These are phyloP conservation scores for Colletotrichum kahawae DNA, from an alignment of 2,329 filamentous ascomycete genomes.

Conservation along the genomic window DNA sequence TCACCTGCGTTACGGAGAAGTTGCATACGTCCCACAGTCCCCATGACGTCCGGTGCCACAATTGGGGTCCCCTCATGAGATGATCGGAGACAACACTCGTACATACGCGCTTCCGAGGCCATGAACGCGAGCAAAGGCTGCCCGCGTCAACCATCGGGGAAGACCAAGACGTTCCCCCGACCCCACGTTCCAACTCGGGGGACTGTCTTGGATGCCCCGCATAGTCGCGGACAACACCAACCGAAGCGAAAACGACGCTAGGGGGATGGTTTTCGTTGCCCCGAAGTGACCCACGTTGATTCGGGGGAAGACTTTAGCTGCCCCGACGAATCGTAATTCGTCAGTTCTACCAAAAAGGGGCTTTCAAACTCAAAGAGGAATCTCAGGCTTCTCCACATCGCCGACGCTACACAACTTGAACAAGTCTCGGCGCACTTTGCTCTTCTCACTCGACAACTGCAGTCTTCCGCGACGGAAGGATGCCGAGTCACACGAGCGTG, in stretches of 20 bases:
- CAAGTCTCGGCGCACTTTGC: neutral
- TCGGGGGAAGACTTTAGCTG: slow-evolving; percentile 26
- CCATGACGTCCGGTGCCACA: neutral
- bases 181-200: neutral
- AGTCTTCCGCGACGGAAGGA: neutral
- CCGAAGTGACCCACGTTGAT: neutral
- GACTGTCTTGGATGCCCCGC: neutral
- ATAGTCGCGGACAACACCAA: neutral
- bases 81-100: neutral
- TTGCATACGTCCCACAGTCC: neutral
- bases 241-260: slow-evolving; percentile 27
- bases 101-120: neutral
- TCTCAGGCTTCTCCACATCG: neutral
- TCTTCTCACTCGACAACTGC: neutral
- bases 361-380: neutral
- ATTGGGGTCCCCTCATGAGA: neutral
- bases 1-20: neutral
- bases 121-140: neutral
- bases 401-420: slow-evolving; percentile 1
- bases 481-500: neutral
- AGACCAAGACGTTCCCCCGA: neutral
- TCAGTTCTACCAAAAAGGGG: neutral
- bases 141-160: neutral
- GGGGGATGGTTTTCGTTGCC: slow-evolving; percentile 20
- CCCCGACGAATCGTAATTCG: slow-evolving; percentile 26